Conservation (phyloP, 1,284 basidiomycete genomes). For the Mycena sp. region DNA sequence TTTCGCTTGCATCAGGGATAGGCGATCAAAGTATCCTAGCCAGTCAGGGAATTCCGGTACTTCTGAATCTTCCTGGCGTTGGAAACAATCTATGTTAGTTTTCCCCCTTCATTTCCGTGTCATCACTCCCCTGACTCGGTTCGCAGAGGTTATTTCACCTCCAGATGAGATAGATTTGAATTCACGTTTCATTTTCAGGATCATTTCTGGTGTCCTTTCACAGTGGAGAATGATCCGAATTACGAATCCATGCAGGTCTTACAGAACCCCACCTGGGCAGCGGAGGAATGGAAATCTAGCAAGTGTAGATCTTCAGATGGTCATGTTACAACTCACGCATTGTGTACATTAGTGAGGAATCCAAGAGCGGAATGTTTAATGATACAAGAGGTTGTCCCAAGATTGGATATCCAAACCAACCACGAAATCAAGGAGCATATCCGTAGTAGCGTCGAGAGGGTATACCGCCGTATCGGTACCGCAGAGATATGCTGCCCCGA, state of each 20-base stretch:
- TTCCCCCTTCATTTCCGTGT: not conserved
- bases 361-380: not conserved
- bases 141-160: not conserved
- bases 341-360: not conserved
- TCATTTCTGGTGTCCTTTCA: not conserved
- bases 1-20: not conserved
- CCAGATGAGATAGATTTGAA: not conserved
- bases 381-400: not conserved
- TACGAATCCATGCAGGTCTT: not conserved
- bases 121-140: not conserved
- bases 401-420: not conserved
- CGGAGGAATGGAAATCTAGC: constrained; percentile 4
- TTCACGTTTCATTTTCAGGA: not conserved
- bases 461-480: constrained; percentile 3
- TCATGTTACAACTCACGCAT: not conserved
- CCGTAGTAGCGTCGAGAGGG: constrained; percentile 12
- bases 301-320: not conserved
- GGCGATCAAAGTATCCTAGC: not conserved
- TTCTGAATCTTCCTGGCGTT: not conserved
- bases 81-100: constrained; percentile 3
- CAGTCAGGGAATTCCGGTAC: not conserved
- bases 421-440: constrained; percentile 16
- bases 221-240: not conserved
- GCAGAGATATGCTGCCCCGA: constrained; percentile 19
- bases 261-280: not conserved